Conservation (phyloP, 108 stramenopile genomes). For the Asterionellopsis glacialis region DNA sequence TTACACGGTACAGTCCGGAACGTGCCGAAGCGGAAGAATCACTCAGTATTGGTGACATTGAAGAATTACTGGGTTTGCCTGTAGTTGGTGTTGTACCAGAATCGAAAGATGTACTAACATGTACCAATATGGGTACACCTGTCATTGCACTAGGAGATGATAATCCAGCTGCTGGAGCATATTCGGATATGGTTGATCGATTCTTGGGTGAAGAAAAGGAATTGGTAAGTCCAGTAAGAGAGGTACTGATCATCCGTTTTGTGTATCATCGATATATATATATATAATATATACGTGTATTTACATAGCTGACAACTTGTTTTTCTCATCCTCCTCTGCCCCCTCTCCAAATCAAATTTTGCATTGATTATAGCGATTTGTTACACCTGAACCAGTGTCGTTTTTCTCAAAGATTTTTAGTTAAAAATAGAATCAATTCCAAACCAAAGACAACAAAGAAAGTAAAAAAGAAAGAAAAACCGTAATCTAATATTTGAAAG, state of each 20-base stretch:
- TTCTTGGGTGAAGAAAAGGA: conserved; percentile 39
- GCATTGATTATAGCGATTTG: too few species aligned
- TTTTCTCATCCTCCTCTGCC: too few species aligned
- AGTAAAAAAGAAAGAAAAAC: not conserved
- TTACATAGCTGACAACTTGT: too few species aligned
- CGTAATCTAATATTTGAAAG: too few species aligned
- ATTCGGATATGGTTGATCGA: conserved; percentile 47
- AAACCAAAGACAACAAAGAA: not conserved
- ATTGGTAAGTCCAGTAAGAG: too few species aligned
- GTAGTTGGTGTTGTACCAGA: conserved; percentile 65
- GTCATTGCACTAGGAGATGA: conserved; percentile 37
- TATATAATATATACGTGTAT: too few species aligned
- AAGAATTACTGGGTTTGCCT: conserved; percentile 55
- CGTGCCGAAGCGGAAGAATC: conserved; percentile 42
- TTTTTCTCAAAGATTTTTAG: conserved; percentile 51
- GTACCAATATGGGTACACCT: conserved; percentile 62
- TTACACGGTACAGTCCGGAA: conserved; percentile 57
- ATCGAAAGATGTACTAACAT: conserved; percentile 52
- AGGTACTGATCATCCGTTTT: too few species aligned
- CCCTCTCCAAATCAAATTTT: too few species aligned
- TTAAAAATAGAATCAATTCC: not conserved
- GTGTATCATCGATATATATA: too few species aligned
- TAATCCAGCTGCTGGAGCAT: conserved; percentile 36
- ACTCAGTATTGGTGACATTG: conserved; percentile 42
- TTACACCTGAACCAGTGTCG: conserved; percentile 44